Conservation (phyloP, 768 basidiomycete genomes). For the Albatrellus ellisii region DNA sequence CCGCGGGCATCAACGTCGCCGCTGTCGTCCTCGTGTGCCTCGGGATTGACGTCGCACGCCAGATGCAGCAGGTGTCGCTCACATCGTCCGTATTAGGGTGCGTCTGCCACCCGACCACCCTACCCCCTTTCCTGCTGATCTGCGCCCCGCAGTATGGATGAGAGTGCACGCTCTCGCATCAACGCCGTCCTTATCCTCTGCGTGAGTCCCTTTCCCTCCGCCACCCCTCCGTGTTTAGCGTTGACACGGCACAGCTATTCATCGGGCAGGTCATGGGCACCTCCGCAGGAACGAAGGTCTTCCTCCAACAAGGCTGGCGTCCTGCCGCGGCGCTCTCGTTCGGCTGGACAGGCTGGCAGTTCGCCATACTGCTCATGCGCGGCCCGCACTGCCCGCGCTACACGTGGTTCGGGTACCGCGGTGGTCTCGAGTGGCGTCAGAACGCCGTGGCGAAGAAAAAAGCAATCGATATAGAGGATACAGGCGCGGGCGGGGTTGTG, state of each 20-base stretch:
- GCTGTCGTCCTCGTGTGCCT: conserved; percentile 23
- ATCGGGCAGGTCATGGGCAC: conserved; percentile 26
- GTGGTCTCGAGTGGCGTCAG: conserved; percentile 7
- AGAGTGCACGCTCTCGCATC: conserved; percentile 3
- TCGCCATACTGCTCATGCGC: conserved; percentile 19
- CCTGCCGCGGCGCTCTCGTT: conserved; percentile 17
- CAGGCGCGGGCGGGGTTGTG: too few species aligned
- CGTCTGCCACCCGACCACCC: background rate
- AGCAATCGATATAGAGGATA: too few species aligned
- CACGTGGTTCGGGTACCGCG: conserved; percentile 10
- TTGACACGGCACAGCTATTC: background rate
- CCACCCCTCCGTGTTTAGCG: background rate
- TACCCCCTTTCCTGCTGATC: background rate
- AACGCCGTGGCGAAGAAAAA: too few species aligned
- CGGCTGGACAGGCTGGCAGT: conserved; percentile 17
- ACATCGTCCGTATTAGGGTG: conserved; percentile 6
- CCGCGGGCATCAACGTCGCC: conserved; percentile 21
- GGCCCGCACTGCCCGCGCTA: conserved; percentile 17
- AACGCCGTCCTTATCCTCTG: conserved; percentile 9
- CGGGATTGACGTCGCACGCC: conserved; percentile 22
- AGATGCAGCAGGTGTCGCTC: conserved; percentile 23
- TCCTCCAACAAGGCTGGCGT: conserved; percentile 22
- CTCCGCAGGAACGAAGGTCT: conserved; percentile 23
- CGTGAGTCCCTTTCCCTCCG: background rate
- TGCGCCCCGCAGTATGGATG: background rate